Base-by-base conservation (phyloP, 805 yeast genomes). In the Candida suzukii region DNA sequence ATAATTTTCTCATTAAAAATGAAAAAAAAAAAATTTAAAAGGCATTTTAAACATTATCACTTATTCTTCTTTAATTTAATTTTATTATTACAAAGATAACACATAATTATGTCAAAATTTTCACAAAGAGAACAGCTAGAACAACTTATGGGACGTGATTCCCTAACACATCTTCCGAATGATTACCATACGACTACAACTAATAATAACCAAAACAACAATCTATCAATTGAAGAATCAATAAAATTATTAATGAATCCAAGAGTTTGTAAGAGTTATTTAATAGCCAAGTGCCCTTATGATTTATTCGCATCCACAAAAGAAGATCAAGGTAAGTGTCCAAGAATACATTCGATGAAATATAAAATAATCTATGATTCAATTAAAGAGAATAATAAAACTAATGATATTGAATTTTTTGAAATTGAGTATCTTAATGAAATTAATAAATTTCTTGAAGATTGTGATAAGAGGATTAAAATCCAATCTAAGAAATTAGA, bases 281-380 rank as follows among this genome's bases (percentile, higher is more conserved):
- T 90, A n/a, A 86, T 87, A 14, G 96, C 93, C 0, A 73, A 76
- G 9, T 90, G 98, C 51, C 91, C 95, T 0, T 81, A 84, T 57
- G 96, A 88, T 47, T 58, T 88, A 37, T 85, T 90, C 54, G 71
- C 71, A 12, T 86, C 87, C 7, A 86, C 96, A 12, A 88, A 88
- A 57, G 83, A 83, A 54, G 86, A 83, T 54, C 61, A 85, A 47
- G 96, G 96, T 1, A 71, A 71, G 44, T 90, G 98, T 56, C 86
- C 87, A 0, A 74, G 72, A 49, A 61, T 81, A 17, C 97, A 90
- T 58, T 57, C 79, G 27, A 87, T 86, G 49, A 83, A 83, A 48
- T 79, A 80, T 54, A 83, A 78, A 56, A 58, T 85, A 14, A 78
- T 84, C 47, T 88, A 83, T 50, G 83, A 83, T 50, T 64, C 69